Conservation (phyloP, 1,284 basidiomycete genomes). For the Melampsora occidentalis region DNA sequence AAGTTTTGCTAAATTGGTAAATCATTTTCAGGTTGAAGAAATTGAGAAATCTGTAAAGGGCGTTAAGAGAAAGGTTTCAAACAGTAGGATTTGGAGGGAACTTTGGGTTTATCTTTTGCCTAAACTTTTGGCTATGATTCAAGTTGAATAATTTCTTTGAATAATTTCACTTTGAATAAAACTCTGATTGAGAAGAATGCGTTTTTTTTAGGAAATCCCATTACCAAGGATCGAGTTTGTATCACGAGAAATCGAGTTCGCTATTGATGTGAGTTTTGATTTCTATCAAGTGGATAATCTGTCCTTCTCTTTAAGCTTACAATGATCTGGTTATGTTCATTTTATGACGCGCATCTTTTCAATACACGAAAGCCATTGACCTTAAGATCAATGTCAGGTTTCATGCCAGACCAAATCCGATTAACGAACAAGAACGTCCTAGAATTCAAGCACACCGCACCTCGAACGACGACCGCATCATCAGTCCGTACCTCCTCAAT, state of each 20-base stretch:
- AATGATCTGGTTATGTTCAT: background rate
- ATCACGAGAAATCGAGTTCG: conserved; percentile 16
- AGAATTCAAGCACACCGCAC: background rate
- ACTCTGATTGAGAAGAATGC: too few species aligned
- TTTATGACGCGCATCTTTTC: background rate
- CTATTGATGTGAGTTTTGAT: conserved; percentile 21
- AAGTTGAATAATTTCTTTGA: background rate
- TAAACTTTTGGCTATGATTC: background rate
- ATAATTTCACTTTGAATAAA: too few species aligned
- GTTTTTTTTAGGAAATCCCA: conserved; percentile 28
- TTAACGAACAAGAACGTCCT: conserved; percentile 13
- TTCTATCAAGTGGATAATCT: background rate
- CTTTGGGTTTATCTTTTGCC: background rate
- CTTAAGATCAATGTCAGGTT: conserved; percentile 35
- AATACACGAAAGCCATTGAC: conserved; percentile 1
- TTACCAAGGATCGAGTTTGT: conserved; percentile 36
- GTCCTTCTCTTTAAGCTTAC: background rate
- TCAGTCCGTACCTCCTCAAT: background rate
- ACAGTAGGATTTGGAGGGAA: background rate
- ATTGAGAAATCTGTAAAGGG: background rate
- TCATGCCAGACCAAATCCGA: conserved; percentile 19
- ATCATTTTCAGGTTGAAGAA: background rate
- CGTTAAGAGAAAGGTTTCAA: background rate
- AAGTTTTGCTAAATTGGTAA: background rate
- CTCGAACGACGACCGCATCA: background rate